These are phyloP conservation scores for Verticillium longisporum DNA, from an alignment of 2,329 filamentous ascomycete species.

Conservation along the genomic window DNA sequence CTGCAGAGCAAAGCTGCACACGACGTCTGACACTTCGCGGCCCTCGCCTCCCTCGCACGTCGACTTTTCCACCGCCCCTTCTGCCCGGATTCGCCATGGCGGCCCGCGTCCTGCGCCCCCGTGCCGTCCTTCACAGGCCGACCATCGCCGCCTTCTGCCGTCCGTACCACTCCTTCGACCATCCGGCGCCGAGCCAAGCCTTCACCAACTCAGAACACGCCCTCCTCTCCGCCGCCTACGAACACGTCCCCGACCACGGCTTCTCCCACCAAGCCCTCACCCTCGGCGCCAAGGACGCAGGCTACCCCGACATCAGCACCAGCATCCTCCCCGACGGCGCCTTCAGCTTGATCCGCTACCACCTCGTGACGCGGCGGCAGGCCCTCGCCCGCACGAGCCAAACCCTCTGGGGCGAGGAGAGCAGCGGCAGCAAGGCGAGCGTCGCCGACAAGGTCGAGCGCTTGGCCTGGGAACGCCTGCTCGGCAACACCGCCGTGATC, in stretches of 20 bases:
- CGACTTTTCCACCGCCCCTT: not conserved
- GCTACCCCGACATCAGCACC: constrained; percentile 79
- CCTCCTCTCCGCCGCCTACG: constrained; percentile 76
- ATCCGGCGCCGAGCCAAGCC: constrained; percentile 48
- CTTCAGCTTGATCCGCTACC: constrained; percentile 76
- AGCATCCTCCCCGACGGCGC: constrained; percentile 74
- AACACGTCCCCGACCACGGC: constrained; percentile 72
- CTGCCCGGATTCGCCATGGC: not conserved
- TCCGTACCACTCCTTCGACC: constrained; percentile 68
- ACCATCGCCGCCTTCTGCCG: constrained; percentile 13
- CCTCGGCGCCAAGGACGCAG: constrained; percentile 73
- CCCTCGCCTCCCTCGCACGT: no score
- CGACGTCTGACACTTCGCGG: no score
- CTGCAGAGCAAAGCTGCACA: no score
- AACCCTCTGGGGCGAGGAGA: constrained; percentile 29
- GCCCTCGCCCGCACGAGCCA: constrained; percentile 40
- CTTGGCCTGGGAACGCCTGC: constrained; percentile 69
- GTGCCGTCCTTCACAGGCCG: not conserved
- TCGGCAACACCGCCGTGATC: constrained; percentile 66
- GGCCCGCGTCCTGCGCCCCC: not conserved
- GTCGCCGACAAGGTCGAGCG: constrained; percentile 60
- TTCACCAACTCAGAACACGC: constrained; percentile 64
- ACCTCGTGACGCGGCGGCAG: constrained; percentile 62
- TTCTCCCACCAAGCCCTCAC: constrained; percentile 71
- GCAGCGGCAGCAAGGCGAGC: constrained; percentile 27